phyloP scores from a whole-genome alignment of 176 grass and related monocot genomes.

The Eragrostis curvula region DNA sequence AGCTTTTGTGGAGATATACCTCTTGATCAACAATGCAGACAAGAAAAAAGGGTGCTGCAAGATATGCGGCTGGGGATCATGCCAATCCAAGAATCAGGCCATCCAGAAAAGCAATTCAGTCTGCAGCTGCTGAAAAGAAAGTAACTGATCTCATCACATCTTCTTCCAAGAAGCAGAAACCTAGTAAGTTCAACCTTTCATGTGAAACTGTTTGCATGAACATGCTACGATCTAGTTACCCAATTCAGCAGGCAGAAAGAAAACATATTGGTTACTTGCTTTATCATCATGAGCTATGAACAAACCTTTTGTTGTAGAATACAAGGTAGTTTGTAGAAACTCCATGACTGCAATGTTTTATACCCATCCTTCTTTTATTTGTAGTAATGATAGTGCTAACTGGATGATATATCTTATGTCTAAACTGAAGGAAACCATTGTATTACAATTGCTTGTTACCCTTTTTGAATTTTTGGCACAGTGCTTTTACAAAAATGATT shows the following conservation, averaged over 20 bases:
- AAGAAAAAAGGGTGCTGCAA: slow-evolving; percentile 68
- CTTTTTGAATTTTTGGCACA: slow-evolving; percentile 10
- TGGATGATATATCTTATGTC: slow-evolving; percentile 9
- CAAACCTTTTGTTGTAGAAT: neutral
- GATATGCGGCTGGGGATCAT: slow-evolving; percentile 57
- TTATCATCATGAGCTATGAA: neutral
- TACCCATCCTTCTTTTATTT: slow-evolving; percentile 1
- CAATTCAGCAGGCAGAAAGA: neutral
- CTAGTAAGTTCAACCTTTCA: slow-evolving; percentile 48
- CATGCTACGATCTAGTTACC: neutral
- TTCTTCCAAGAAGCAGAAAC: slow-evolving; percentile 85
- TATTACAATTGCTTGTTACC: neutral
- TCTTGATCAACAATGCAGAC: slow-evolving; percentile 71
- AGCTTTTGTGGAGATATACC: slow-evolving; percentile 18
- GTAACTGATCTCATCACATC: slow-evolving; percentile 90
- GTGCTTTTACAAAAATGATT: slow-evolving; percentile 13
- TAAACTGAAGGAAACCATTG: slow-evolving; percentile 11
- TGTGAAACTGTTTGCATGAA: neutral
- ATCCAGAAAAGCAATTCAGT: slow-evolving; percentile 57
- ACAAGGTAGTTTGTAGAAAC: neutral
- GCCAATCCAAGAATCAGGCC: slow-evolving; percentile 43
- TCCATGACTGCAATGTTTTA: neutral
- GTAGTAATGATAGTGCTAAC: slow-evolving; percentile 1
- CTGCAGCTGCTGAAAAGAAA: slow-evolving; percentile 70
- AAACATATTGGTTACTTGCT: slow-evolving; percentile 2